Conservation (phyloP, 192 early-diverging fungal species). For the Chytriomyces sp. region DNA sequence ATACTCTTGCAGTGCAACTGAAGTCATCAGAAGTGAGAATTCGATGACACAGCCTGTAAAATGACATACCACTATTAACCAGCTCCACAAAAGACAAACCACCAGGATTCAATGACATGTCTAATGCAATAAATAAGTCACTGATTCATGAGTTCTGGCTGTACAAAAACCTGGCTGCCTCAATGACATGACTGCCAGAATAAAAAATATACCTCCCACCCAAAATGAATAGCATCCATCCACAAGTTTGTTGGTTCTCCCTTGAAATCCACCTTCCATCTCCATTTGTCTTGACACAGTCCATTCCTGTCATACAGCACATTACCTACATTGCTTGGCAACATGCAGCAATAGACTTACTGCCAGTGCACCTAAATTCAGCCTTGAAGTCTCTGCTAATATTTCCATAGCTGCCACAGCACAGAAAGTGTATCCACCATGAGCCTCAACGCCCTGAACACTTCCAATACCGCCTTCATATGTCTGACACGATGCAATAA, state of each 20-base stretch:
- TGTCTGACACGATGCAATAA: constrained; percentile 80
- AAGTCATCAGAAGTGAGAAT: neutral
- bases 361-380: constrained; percentile 65
- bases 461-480: constrained; percentile 92
- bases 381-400: constrained; percentile 61
- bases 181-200: constrained; percentile 55
- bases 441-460: constrained; percentile 83
- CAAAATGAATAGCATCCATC: constrained; percentile 99
- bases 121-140: neutral
- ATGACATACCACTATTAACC: constrained; percentile 37
- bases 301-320: constrained; percentile 64
- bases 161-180: too few relatives aligned
- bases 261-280: constrained; percentile 94
- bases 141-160: constrained; percentile 20
- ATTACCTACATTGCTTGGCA: neutral
- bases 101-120: neutral
- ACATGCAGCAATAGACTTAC: constrained; percentile 35
- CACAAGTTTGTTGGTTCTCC: constrained; percentile 95
- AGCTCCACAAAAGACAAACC: constrained; percentile 1
- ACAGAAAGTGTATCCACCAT: constrained; percentile 96
- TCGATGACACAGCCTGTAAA: neutral
- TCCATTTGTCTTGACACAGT: constrained; percentile 76
- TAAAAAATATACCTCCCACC: constrained; percentile 79
- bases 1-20: constrained; percentile 85
- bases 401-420: constrained; percentile 86